Conservation (phyloP, 176 grass and related monocot species). For the Cenchrus purpureus region DNA sequence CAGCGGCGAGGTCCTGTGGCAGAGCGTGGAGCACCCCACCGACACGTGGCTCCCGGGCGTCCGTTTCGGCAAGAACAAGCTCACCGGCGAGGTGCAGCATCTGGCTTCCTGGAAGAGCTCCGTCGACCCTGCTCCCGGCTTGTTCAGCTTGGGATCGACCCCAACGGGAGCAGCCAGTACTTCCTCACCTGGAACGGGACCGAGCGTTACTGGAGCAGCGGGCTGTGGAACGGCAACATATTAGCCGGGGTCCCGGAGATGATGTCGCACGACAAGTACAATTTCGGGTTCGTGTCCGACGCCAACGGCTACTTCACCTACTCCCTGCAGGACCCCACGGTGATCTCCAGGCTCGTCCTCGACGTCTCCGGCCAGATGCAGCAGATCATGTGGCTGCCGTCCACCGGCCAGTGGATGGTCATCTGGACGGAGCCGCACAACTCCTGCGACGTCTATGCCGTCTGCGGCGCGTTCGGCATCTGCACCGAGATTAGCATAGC, state of each 20-base stretch:
- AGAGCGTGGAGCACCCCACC: constrained; percentile 58
- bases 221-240: constrained; percentile 31
- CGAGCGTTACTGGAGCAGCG: constrained; percentile 42
- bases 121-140: constrained; percentile 47
- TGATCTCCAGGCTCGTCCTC: constrained; percentile 50
- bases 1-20: constrained; percentile 41
- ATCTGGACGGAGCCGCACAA: constrained; percentile 26
- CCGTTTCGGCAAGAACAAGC: constrained; percentile 45
- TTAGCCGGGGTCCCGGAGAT: constrained; percentile 53
- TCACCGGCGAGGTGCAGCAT: constrained; percentile 31
- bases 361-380: constrained; percentile 40
- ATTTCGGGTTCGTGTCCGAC: constrained; percentile 40
- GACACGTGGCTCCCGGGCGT: constrained; percentile 54
- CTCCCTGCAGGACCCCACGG: constrained; percentile 13
- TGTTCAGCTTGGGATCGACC: constrained; percentile 50
- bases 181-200: constrained; percentile 43
- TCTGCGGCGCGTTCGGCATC: constrained; percentile 53
- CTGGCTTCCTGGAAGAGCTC: constrained; percentile 50
- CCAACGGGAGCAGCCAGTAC: constrained; percentile 44
- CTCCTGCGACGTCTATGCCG: constrained; percentile 48
- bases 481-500: constrained; percentile 48
- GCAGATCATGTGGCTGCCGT: constrained; percentile 47
- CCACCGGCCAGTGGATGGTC: constrained; percentile 23
- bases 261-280: constrained; percentile 46
- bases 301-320: constrained; percentile 55